phyloP scores from a whole-genome alignment of 176 grass and related monocot species.

The Panicum miliaceum region DNA sequence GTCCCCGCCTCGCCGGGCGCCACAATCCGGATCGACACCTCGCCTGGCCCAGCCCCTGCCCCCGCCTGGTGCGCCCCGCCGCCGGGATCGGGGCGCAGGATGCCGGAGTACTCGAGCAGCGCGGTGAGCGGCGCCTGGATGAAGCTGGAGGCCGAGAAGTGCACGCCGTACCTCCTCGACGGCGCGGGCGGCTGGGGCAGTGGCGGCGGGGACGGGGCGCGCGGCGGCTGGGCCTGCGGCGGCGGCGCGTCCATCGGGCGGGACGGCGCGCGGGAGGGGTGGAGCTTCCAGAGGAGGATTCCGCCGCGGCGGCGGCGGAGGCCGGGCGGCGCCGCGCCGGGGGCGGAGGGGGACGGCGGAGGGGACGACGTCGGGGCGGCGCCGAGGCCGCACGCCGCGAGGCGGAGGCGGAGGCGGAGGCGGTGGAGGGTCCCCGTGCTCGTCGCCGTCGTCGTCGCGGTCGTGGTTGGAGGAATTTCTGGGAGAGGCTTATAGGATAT shows the following conservation, averaged over 20 bases:
- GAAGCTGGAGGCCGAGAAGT: conserved; percentile 82
- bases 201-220: not conserved
- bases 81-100: conserved; percentile 61
- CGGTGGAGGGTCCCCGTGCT: conserved; percentile 47
- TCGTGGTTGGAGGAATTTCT: conserved; percentile 40
- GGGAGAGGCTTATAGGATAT: conserved; percentile 38
- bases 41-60: conserved; percentile 41
- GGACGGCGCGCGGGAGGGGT: not conserved
- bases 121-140: conserved; percentile 92
- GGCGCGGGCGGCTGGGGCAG: conserved; percentile 33
- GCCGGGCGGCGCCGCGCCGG: conserved; percentile 15
- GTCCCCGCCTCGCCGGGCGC: conserved; percentile 58
- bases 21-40: conserved; percentile 94
- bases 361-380: conserved; percentile 25
- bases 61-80: conserved; percentile 19
- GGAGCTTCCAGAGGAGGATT: conserved; percentile 40
- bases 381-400: conserved; percentile 46
- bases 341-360: not conserved
- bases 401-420: conserved; percentile 48
- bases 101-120: conserved; percentile 87
- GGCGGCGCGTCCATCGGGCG: conserved; percentile 59
- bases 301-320: conserved; percentile 30
- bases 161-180: conserved; percentile 77
- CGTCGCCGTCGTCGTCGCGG: conserved; percentile 36
- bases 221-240: not conserved